Base-by-base conservation (phyloP, 192 early-diverging fungal genomes). In the Coemansia sp. region DNA sequence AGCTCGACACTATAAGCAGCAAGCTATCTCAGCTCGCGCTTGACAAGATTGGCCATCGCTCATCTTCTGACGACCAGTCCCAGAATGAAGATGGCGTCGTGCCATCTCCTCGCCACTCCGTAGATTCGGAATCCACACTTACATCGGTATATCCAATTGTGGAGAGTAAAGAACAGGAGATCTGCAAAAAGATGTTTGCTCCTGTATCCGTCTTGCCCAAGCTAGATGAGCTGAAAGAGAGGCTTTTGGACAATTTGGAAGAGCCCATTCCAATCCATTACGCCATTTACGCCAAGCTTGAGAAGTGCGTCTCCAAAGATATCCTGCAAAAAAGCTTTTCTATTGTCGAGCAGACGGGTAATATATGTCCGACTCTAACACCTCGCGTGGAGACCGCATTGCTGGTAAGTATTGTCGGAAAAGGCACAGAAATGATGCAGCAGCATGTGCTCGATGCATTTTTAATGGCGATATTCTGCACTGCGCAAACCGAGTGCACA, bases 381-480 rank as follows among this genome's bases (percentile, higher is more conserved):
- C 70, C 75, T 0, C 56, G 71, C 14, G 55, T 76, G 0, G 79
- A 82, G 29, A 56, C 55, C 22, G 79, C 79, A 0, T 38, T 82
- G 1, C 52, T 60, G 18, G 66, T 76, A 3, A 56, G 56, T 4
- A 66, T 63, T 12, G 56, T 58, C 5, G 57, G 55, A 8, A 59
- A 56, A 4, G 79, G 63, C 32, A 82, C 79, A 2, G 79, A 82
- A 42, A 48, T 70, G 22, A 76, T 76, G 74, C 75, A 76, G 61
- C 79, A 82, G 57, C 64, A 65, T 22, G 68, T 67, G 8, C 33
- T 82, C 11, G 79, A 82, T 42, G 56, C 61, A 2, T 82, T 82
- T 40, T 61, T 82, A 16, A 65, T 70, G 70, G 69, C 64, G 0
- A 61, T 82, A 14, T 54, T 76, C 20, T 68, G 64, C 2, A 82